Conservation (phyloP, 148 eudicot genomes). For the Vaccinium vitisidaea region DNA sequence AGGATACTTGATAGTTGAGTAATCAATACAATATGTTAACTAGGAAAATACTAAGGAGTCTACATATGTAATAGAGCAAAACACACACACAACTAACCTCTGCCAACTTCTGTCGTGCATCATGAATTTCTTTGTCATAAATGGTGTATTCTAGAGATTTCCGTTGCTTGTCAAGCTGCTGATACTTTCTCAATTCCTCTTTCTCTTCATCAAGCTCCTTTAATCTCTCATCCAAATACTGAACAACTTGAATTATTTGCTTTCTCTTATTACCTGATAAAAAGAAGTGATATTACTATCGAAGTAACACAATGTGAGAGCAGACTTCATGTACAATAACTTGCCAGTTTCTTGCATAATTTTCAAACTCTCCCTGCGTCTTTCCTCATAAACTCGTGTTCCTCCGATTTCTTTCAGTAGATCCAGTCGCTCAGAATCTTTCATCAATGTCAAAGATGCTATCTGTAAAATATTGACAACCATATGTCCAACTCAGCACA, state of each 20-base stretch:
- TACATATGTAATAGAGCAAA: background rate
- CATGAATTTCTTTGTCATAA: slow-evolving; percentile 90
- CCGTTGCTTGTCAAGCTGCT: slow-evolving; percentile 94
- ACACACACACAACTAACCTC: slow-evolving; percentile 48
- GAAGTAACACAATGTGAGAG: slow-evolving; percentile 12
- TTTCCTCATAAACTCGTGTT: slow-evolving; percentile 95
- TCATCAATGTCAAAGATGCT: slow-evolving; percentile 93
- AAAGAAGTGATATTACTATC: slow-evolving; percentile 17
- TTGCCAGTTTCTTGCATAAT: slow-evolving; percentile 98
- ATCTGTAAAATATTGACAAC: slow-evolving; percentile 43
- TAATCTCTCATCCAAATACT: slow-evolving; percentile 95
- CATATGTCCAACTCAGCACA: background rate
- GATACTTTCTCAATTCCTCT: slow-evolving; percentile 89
- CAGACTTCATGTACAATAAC: slow-evolving; percentile 27
- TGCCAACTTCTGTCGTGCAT: slow-evolving; percentile 70
- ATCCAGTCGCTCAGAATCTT: slow-evolving; percentile 88
- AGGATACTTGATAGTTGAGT: background rate
- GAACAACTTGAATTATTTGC: slow-evolving; percentile 96
- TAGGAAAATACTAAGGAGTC: background rate
- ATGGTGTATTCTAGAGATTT: slow-evolving; percentile 88
- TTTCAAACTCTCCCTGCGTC: slow-evolving; percentile 96
- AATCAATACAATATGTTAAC: slow-evolving; percentile 3
- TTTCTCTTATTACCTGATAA: slow-evolving; percentile 81
- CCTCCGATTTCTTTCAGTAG: slow-evolving; percentile 99
- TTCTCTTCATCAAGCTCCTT: slow-evolving; percentile 96